Evolutionary conservation across 2,329 filamentous ascomycete genomes (phyloP).

Genomic region (Penicillium capsulatum): DNA sequence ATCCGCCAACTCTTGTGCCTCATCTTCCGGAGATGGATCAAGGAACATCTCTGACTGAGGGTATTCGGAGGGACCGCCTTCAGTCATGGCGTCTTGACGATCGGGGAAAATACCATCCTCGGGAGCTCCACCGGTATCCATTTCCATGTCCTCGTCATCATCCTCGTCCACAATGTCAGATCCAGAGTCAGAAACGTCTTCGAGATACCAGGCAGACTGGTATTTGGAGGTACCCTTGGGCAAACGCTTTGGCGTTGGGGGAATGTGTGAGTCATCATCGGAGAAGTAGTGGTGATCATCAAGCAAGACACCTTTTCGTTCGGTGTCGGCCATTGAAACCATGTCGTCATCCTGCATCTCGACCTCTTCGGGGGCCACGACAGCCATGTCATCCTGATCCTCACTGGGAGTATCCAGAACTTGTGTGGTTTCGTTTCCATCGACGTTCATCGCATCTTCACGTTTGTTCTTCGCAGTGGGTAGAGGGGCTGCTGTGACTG

Average conservation of each 20-base stretch:
- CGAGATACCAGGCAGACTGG: slow-evolving; percentile 90
- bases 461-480: slow-evolving; percentile 51
- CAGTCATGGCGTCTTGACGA: slow-evolving; percentile 58
- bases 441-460: slow-evolving; percentile 63
- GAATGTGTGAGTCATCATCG: slow-evolving; percentile 66
- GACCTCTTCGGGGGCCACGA: slow-evolving; percentile 81
- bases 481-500: slow-evolving; percentile 74
- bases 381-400: slow-evolving; percentile 76
- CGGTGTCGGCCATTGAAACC: slow-evolving; percentile 49
- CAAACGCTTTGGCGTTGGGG: slow-evolving; percentile 64
- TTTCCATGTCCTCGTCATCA: slow-evolving; percentile 55
- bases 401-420: slow-evolving; percentile 67
- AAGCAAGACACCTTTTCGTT: slow-evolving; percentile 80
- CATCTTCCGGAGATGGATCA: slow-evolving; percentile 73
- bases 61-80: slow-evolving; percentile 80
- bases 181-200: slow-evolving; percentile 74
- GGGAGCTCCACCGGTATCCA: slow-evolving; percentile 59
- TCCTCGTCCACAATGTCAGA: slow-evolving; percentile 79
- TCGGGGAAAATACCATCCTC: slow-evolving; percentile 72
- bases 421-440: slow-evolving; percentile 50
- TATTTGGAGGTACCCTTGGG: slow-evolving; percentile 91
- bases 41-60: slow-evolving; percentile 90
- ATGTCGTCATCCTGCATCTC: slow-evolving; percentile 67
- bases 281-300: slow-evolving; percentile 99
- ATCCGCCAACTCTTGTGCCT: slow-evolving; percentile 73